Conservation (phyloP, 345 rosid genomes). For the Salix dunnii region DNA sequence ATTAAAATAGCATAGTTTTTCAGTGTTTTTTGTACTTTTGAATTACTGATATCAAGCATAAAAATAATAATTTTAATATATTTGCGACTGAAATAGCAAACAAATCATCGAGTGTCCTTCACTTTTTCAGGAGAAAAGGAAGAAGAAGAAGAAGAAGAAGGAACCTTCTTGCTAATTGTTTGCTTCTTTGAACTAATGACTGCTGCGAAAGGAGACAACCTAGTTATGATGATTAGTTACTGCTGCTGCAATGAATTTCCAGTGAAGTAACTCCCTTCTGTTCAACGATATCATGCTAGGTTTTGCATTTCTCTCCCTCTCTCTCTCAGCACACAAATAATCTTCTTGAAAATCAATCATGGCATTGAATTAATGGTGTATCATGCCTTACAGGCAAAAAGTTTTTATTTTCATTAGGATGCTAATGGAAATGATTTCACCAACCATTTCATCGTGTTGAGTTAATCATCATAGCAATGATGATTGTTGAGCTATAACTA, state of each 20-base stretch:
- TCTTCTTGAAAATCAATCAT: constrained; percentile 9
- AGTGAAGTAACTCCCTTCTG: constrained; percentile 12
- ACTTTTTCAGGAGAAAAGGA: background rate
- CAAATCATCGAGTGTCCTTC: background rate
- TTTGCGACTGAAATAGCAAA: no score
- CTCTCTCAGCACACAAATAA: background rate
- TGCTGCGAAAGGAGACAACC: constrained; percentile 24
- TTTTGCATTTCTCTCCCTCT: background rate
- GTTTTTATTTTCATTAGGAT: background rate
- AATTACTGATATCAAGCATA: no score
- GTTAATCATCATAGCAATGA: background rate
- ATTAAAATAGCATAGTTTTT: no score
- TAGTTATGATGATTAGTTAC: constrained; percentile 18
- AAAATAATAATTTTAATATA: no score
- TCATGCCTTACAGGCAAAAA: background rate
- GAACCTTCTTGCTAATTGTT: constrained; percentile 24
- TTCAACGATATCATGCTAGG: constrained; percentile 2
- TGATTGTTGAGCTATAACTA: background rate
- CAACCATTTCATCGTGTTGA: background rate
- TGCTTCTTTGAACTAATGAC: constrained; percentile 26
- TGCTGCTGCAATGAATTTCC: constrained; percentile 5
- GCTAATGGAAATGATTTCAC: background rate
- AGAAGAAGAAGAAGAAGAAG: background rate
- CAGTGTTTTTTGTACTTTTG: no score
- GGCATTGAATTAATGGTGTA: background rate